These are phyloP conservation scores for Candida cerambycidarum DNA, from an alignment of 805 yeast species.

Conservation along the genomic window DNA sequence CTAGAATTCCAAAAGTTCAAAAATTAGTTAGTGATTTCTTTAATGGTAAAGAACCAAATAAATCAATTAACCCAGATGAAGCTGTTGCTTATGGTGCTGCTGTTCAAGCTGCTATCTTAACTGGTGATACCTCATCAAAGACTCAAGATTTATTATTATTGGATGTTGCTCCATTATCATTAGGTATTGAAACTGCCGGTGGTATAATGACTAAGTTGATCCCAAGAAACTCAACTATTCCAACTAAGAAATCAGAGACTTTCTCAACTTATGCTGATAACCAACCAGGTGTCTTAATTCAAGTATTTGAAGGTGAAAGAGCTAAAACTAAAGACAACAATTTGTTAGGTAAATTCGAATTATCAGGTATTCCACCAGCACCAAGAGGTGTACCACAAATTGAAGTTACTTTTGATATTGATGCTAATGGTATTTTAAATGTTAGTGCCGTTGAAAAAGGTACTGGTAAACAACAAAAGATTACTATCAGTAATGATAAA, in stretches of 20 bases:
- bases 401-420: constrained; percentile 85
- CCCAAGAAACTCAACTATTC: constrained; percentile 92
- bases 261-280: constrained; percentile 96
- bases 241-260: constrained; percentile 92
- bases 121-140: constrained; percentile 68
- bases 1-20: constrained; percentile 98
- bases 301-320: constrained; percentile 96
- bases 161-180: constrained; percentile 91
- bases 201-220: constrained; percentile 96
- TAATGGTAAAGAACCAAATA: constrained; percentile 93
- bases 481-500: constrained; percentile 90
- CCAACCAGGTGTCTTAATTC: constrained; percentile 92
- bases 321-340: constrained; percentile 93
- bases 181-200: constrained; percentile 96
- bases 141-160: constrained; percentile 60
- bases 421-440: constrained; percentile 84
- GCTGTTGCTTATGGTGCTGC: constrained; percentile 99
- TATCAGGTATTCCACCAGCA: constrained; percentile 84
- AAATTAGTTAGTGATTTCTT: constrained; percentile 86
- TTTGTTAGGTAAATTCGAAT: constrained; percentile 81
- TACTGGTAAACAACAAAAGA: constrained; percentile 88
- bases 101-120: constrained; percentile 96
- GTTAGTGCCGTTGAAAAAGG: constrained; percentile 90
- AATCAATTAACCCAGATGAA: constrained; percentile 98
- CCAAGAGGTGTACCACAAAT: constrained; percentile 92